These are phyloP conservation scores for Russula olivacea DNA, from an alignment of 768 basidiomycete genomes.

Conservation along the genomic window DNA sequence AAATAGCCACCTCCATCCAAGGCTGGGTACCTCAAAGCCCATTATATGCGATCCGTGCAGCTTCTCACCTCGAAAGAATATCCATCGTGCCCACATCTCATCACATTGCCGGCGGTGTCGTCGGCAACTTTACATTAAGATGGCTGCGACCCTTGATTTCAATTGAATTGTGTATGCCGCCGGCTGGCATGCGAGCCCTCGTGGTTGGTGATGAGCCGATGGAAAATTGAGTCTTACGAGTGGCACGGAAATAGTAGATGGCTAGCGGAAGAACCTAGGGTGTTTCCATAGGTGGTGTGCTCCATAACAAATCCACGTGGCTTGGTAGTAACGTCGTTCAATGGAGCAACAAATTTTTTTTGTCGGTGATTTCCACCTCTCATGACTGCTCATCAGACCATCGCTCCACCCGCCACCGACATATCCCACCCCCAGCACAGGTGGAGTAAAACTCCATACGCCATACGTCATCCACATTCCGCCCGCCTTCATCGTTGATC, in stretches of 20 bases:
- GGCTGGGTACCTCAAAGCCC: slow-evolving; percentile 9
- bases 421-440: slow-evolving; percentile 45
- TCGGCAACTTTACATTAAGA: neutral
- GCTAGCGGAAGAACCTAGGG: neutral
- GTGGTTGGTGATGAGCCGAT: neutral
- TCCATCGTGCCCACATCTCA: neutral
- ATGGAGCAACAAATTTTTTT: neutral
- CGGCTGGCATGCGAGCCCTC: neutral
- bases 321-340: neutral
- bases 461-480: slow-evolving; percentile 27
- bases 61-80: slow-evolving; percentile 2
- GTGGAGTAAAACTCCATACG: slow-evolving; percentile 31
- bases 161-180: neutral
- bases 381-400: slow-evolving; percentile 32
- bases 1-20: slow-evolving; percentile 1
- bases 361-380: slow-evolving; percentile 6
- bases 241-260: slow-evolving; percentile 4
- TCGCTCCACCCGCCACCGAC: slow-evolving; percentile 57
- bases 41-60: slow-evolving; percentile 11
- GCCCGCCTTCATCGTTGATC: slow-evolving; percentile 34
- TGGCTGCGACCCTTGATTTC: no score
- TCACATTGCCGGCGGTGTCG: slow-evolving; percentile 12
- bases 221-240: neutral
- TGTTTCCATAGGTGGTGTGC: slow-evolving; percentile 2
- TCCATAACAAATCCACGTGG: slow-evolving; percentile 1